Evolutionary conservation across 2,329 filamentous ascomycete species (phyloP).

Genomic region (Talaromyces sp.): DNA sequence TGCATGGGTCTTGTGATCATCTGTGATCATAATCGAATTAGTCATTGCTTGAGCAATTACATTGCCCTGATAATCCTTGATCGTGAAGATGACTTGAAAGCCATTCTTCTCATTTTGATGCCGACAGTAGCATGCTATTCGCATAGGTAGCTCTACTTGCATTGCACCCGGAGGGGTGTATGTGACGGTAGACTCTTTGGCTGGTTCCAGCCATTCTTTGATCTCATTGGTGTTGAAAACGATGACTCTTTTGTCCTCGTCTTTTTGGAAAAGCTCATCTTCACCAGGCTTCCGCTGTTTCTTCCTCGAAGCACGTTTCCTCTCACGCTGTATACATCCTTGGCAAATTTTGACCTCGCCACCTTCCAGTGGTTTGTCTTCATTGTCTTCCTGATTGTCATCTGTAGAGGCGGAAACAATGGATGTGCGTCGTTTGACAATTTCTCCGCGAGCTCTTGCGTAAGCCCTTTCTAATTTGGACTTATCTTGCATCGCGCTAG

Average conservation of each 20-base stretch:
- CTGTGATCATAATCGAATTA: conserved; percentile 90
- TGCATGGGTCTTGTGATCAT: conserved; percentile 88
- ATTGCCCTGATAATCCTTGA: conserved; percentile 75
- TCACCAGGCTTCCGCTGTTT: conserved; percentile 92
- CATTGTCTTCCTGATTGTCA: conserved; percentile 57
- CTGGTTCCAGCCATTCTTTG: conserved; percentile 72
- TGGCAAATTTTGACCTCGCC: conserved; percentile 90
- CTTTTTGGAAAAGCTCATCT: conserved; percentile 78
- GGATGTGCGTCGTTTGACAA: conserved; percentile 32
- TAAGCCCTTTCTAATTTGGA: conserved; percentile 66
- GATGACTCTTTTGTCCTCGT: conserved; percentile 76
- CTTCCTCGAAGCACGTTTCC: conserved; percentile 86
- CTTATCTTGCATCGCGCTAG: conserved; percentile 79
- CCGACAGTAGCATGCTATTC: conserved; percentile 94
- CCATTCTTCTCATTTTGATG: conserved; percentile 92
- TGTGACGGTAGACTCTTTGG: conserved; percentile 48
- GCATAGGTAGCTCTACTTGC: conserved; percentile 84
- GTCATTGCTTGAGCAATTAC: conserved; percentile 81
- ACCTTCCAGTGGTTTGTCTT: conserved; percentile 74
- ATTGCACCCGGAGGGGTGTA: conserved; percentile 56
- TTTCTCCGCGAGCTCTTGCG: conserved; percentile 50
- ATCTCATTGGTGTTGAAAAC: conserved; percentile 89
- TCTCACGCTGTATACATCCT: conserved; percentile 87
- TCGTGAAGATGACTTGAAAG: conserved; percentile 89
- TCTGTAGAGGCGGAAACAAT: conserved; percentile 44